phyloP scores from a whole-genome alignment of 768 basidiomycete genomes.

The Boletellus ananiceps region DNA sequence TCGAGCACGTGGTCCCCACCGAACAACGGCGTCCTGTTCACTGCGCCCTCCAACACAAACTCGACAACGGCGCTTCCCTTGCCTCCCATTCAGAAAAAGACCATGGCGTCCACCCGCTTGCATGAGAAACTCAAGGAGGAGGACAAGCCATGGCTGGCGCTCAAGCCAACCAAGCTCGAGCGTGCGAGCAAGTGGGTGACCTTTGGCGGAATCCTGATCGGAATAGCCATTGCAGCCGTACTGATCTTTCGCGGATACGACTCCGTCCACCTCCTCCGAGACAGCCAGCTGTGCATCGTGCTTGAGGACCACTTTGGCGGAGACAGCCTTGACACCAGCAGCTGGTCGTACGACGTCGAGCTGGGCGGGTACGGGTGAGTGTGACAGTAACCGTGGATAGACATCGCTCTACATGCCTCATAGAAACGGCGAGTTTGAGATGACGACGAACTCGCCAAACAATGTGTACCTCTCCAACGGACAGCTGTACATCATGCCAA shows the following conservation, averaged over 20 bases:
- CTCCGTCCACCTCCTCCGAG: slow-evolving; percentile 34
- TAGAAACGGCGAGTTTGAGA: slow-evolving; percentile 53
- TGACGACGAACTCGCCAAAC: slow-evolving; percentile 39
- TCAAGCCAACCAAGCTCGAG: slow-evolving; percentile 28
- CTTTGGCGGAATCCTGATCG: slow-evolving; percentile 38
- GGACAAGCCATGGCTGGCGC: slow-evolving; percentile 45
- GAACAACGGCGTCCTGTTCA: slow-evolving; percentile 19
- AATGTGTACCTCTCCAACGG: slow-evolving; percentile 46
- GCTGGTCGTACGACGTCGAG: slow-evolving; percentile 48
- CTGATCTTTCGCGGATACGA: slow-evolving; percentile 45
- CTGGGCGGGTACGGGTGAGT: slow-evolving; percentile 50
- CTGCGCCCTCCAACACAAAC: slow-evolving; percentile 27
- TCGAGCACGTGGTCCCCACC: slow-evolving; percentile 59
- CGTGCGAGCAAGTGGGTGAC: slow-evolving; percentile 47
- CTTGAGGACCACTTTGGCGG: slow-evolving; percentile 47
- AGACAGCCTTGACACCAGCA: slow-evolving; percentile 37
- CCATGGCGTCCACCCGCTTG: slow-evolving; percentile 45
- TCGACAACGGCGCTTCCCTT: slow-evolving; percentile 34
- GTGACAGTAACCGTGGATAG: not conserved
- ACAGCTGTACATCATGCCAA: slow-evolving; percentile 55
- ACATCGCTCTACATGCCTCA: slow-evolving; percentile 3
- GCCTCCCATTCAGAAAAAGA: slow-evolving; percentile 37
- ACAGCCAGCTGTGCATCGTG: slow-evolving; percentile 39
- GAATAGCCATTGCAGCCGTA: slow-evolving; percentile 37
- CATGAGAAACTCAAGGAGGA: slow-evolving; percentile 45